Evolutionary conservation across 1,284 basidiomycete species (phyloP).

Genomic region (Cutaneotrichosporon cutaneum): DNA sequence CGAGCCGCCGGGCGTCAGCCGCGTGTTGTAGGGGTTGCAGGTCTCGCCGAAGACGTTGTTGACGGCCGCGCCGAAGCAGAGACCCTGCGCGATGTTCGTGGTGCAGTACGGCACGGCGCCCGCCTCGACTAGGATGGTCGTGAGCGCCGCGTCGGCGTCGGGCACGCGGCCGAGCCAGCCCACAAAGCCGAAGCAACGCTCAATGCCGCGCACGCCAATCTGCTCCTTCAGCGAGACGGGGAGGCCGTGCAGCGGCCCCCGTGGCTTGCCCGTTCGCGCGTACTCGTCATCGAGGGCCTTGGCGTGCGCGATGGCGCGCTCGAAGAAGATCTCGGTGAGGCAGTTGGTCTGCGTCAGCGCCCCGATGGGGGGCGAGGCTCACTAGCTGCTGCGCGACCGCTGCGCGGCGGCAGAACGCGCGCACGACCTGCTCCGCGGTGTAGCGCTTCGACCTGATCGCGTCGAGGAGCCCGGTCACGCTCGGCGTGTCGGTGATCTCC

Average conservation of each 20-base stretch:
- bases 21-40: slow-evolving; percentile 49
- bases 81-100: slow-evolving; percentile 20
- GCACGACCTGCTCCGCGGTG: slow-evolving; percentile 26
- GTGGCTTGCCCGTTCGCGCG: slow-evolving; percentile 41
- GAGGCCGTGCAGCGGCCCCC: slow-evolving; percentile 54
- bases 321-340: slow-evolving; percentile 52
- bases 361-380: neutral
- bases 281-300: slow-evolving; percentile 51
- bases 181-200: neutral
- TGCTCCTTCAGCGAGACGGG: slow-evolving; percentile 55
- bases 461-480: slow-evolving; percentile 29
- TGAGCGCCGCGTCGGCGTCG: slow-evolving; percentile 22
- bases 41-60: slow-evolving; percentile 37
- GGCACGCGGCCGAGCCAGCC: slow-evolving; percentile 11
- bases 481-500: slow-evolving; percentile 61
- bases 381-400: slow-evolving; percentile 72
- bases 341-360: slow-evolving; percentile 39
- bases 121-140: slow-evolving; percentile 21
- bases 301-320: slow-evolving; percentile 48
- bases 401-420: slow-evolving; percentile 71
- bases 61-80: slow-evolving; percentile 31
- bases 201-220: slow-evolving; percentile 1
- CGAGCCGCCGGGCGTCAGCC: slow-evolving; percentile 45
- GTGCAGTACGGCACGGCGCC: slow-evolving; percentile 33
- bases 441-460: slow-evolving; percentile 24